Evolutionary conservation across 1,284 basidiomycete species (phyloP), one percentile per base, ranked within the genome.

Genomic region (Fistulinella cinereoalba): DNA sequence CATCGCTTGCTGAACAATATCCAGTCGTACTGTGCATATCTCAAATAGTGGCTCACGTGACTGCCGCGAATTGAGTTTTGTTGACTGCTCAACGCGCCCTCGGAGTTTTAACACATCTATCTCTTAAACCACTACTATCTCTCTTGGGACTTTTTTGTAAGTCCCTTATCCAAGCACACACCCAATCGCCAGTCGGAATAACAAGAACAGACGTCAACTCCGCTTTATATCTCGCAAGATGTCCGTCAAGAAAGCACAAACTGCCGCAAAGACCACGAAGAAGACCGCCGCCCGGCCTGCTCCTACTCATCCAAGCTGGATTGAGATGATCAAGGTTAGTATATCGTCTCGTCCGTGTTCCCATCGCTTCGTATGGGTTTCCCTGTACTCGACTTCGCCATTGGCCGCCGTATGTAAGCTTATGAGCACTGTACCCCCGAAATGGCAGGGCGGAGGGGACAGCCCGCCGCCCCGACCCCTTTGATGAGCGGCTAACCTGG

Each of bases 251-350:
- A 71, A 67, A 56, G 54, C 67, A 16, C 50, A 54, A 37, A 44
- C 54, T 13, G 38, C 61, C 13, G 40, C 53, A 46, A 68, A 46
- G 54, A 45, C 63, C 21, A 43, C 65, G 42, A 76, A 69, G 66
- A 65, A 60, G 47, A 47, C 59, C 41, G 59, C 74, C 46, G 51
- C 69, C 38, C 71, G 69, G 54, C 56, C 77, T 37, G 61, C 70
- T n/a, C 61, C 77, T 34, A 61, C 75, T 44, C 85, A 87, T 60
- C 85, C 85, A 9, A 70, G 76, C 53, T 88, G 85, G 83, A 71
- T 81, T 54, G 85, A 88, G 49, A 88, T 88, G 85, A 87, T 88
- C 67, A 87, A 85, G 74, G 85, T 86, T 59, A 62, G 51, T 54
- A 39, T 32, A 53, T 37, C 29, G 38, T 45, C 39, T 34, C 41